Conservation (phyloP, 2,329 filamentous ascomycete genomes). For the Aureobasidium mangrovei region DNA sequence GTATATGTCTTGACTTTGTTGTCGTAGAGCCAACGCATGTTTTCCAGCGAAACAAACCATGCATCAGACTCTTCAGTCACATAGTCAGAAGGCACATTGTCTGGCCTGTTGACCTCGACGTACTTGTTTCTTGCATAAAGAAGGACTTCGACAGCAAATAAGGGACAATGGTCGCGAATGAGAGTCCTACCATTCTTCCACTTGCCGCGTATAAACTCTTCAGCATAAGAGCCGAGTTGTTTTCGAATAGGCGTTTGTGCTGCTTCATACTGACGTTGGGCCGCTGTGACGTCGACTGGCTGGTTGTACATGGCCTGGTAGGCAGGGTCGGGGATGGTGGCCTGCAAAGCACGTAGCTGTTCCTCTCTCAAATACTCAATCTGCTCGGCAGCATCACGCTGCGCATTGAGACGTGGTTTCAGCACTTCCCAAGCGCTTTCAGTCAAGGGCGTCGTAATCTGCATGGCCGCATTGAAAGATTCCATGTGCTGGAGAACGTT, state of each 20-base stretch:
- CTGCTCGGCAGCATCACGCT: conserved; percentile 56
- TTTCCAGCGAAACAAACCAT: conserved; percentile 57
- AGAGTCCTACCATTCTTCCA: conserved; percentile 59
- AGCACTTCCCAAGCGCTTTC: conserved; percentile 62
- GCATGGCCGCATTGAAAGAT: conserved; percentile 64
- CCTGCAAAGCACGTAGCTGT: conserved; percentile 29
- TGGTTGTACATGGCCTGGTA: conserved; percentile 41
- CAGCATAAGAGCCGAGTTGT: conserved; percentile 56
- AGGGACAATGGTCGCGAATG: conserved; percentile 53
- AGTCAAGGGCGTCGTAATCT: conserved; percentile 58
- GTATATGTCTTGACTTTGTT: conserved; percentile 64
- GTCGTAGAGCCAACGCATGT: conserved; percentile 81
- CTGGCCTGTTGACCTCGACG: neutral
- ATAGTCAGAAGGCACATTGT: conserved; percentile 33
- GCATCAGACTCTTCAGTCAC: conserved; percentile 29
- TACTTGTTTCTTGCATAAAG: conserved; percentile 28
- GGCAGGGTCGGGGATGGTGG: conserved; percentile 39
- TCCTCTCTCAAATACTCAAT: conserved; percentile 42
- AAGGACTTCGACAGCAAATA: conserved; percentile 65
- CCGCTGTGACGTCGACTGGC: conserved; percentile 46
- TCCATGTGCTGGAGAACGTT: conserved; percentile 60
- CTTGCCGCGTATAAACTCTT: conserved; percentile 56
- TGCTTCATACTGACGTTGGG: conserved; percentile 63
- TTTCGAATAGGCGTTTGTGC: conserved; percentile 58
- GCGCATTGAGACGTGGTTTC: conserved; percentile 56